A percentile compares a stretch with the other conserved stretches of the same genome.
phyloP scores from a whole-genome alignment of 2,329 filamentous ascomycete genomes.

The Claviceps purpurea region DNA sequence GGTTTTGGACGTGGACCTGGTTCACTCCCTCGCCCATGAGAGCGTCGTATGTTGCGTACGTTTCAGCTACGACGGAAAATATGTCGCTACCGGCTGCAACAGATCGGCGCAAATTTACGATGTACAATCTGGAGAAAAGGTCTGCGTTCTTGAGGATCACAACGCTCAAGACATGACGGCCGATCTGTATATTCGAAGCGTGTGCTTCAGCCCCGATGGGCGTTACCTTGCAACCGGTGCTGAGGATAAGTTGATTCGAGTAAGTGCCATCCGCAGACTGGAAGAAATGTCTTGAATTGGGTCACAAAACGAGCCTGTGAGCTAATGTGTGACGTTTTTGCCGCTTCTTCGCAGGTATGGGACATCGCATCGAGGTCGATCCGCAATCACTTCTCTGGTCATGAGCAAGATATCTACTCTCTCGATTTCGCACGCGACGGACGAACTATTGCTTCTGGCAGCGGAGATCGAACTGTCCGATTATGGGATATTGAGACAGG shows the following conservation, averaged over 20 bases:
- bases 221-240: slow-evolving; percentile 89
- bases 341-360: slow-evolving; percentile 55
- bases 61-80: slow-evolving; percentile 92
- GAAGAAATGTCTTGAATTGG: too few relatives aligned
- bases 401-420: slow-evolving; percentile 97
- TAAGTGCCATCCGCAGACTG: slow-evolving; percentile 31
- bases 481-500: slow-evolving; percentile 91
- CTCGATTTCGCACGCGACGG: slow-evolving; percentile 91
- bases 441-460: slow-evolving; percentile 87
- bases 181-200: slow-evolving; percentile 92
- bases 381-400: slow-evolving; percentile 85
- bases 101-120: slow-evolving; percentile 99
- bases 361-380: slow-evolving; percentile 77
- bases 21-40: slow-evolving; percentile 85
- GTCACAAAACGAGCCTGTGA: background rate
- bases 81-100: slow-evolving; percentile 93
- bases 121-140: slow-evolving; percentile 71
- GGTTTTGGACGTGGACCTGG: slow-evolving; percentile 80
- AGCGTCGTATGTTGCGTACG: slow-evolving; percentile 97
- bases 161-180: slow-evolving; percentile 66
- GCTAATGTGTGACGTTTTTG: slow-evolving; percentile 6
- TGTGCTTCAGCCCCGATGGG: slow-evolving; percentile 96
- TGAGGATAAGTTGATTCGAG: slow-evolving; percentile 92
- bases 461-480: slow-evolving; percentile 84
- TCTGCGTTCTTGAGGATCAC: slow-evolving; percentile 83